Conservation (phyloP, 768 basidiomycete species). For the Fibroporia radiculosa region DNA sequence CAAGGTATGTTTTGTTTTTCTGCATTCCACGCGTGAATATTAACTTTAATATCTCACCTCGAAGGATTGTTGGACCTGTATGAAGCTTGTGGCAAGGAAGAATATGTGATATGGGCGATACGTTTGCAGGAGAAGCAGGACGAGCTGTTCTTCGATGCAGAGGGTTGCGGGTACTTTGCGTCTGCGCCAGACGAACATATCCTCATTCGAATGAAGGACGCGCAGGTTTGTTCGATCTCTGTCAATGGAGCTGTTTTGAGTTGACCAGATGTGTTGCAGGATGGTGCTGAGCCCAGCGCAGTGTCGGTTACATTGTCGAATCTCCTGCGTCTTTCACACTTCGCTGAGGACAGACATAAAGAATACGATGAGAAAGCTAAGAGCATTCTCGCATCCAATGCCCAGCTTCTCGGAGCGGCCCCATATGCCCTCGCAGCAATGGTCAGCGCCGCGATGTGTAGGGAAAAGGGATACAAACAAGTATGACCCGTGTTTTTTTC, state of each 20-base stretch:
- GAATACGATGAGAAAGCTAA: conserved; percentile 16
- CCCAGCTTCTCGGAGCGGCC: conserved; percentile 15
- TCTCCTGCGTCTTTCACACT: conserved; percentile 19
- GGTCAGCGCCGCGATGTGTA: conserved; percentile 13
- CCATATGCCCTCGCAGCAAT: conserved; percentile 17
- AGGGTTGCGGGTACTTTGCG: conserved; percentile 33
- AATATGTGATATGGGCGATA: conserved; percentile 26
- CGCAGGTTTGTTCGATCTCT: conserved; percentile 10
- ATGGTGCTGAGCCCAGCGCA: conserved; percentile 24
- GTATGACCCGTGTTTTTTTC: conserved; percentile 6
- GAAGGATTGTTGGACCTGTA: conserved; percentile 28
- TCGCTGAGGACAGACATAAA: conserved; percentile 16
- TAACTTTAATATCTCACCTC: neutral
- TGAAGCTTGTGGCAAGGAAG: conserved; percentile 27
- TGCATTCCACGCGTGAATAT: neutral
- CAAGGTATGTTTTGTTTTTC: conserved; percentile 17
- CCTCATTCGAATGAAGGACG: conserved; percentile 32
- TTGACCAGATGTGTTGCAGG: conserved; percentile 17
- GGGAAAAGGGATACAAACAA: conserved; percentile 15
- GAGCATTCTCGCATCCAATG: conserved; percentile 16
- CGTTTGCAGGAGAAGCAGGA: conserved; percentile 31
- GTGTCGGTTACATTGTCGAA: conserved; percentile 21
- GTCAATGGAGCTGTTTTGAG: neutral
- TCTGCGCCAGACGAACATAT: conserved; percentile 29
- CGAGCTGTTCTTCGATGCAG: conserved; percentile 30